Conservation (phyloP, 129 eudicot genomes). For the Dittrichia graveolens region DNA sequence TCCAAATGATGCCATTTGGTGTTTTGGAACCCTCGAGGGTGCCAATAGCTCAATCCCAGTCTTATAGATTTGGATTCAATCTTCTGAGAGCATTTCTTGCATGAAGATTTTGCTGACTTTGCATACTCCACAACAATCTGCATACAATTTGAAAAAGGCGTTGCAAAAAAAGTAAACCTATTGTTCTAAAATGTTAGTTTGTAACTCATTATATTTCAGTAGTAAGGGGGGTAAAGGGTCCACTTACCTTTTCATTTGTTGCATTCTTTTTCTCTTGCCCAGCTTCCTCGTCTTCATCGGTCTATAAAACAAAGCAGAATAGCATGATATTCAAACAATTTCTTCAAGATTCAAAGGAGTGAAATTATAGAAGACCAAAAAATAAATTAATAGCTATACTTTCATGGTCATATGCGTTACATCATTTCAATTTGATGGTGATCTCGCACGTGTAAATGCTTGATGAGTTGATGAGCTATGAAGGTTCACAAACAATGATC, state of each 20-base stretch:
- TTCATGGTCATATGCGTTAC: constrained; percentile 13
- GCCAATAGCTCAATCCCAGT: constrained; percentile 58
- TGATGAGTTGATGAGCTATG: neutral
- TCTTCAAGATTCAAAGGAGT: constrained; percentile 4
- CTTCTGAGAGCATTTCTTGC: constrained; percentile 64
- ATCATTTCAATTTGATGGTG: constrained; percentile 10
- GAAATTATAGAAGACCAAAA: neutral
- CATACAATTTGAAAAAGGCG: constrained; percentile 26
- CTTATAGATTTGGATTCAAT: constrained; percentile 55
- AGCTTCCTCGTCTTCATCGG: constrained; percentile 23
- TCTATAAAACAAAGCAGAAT: constrained; percentile 33
- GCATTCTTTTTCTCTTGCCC: constrained; percentile 31
- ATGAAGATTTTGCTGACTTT: constrained; percentile 72
- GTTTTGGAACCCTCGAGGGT: constrained; percentile 68
- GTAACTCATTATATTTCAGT: too few species aligned
- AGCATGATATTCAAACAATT: constrained; percentile 17
- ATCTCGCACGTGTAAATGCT: constrained; percentile 1
- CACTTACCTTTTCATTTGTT: constrained; percentile 35
- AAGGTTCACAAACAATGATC: neutral
- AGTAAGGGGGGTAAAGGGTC: too few species aligned
- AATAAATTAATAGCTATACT: neutral
- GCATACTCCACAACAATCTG: constrained; percentile 84
- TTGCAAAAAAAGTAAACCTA: constrained; percentile 25
- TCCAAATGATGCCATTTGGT: constrained; percentile 84
- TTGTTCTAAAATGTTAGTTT: neutral